A percentile compares a stretch with the other conserved stretches of the same genome.
Conservation (phyloP, 2,329 filamentous ascomycete species). For the Botrytis paeoniae region DNA sequence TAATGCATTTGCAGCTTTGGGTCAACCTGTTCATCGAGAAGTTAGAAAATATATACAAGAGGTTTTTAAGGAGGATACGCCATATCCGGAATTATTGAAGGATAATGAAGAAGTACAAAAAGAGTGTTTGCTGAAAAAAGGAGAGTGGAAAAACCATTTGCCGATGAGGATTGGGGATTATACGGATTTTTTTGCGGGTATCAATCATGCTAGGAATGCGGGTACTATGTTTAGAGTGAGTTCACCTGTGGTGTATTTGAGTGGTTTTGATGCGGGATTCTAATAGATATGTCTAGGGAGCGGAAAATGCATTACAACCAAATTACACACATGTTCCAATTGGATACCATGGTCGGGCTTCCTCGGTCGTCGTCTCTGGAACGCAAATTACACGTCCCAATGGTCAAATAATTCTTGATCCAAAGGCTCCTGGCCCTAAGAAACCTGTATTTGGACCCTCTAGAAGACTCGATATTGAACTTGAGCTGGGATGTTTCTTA, state of each 20-base stretch:
- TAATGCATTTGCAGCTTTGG: slow-evolving; percentile 72
- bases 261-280: not conserved
- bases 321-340: slow-evolving; percentile 82
- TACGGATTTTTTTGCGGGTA: slow-evolving; percentile 80
- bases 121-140: slow-evolving; percentile 56
- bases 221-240: slow-evolving; percentile 25
- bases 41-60: slow-evolving; percentile 68
- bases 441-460: slow-evolving; percentile 61
- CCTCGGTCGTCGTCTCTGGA: slow-evolving; percentile 71
- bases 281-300: slow-evolving; percentile 61
- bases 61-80: slow-evolving; percentile 59
- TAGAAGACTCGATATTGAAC: slow-evolving; percentile 71
- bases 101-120: slow-evolving; percentile 57
- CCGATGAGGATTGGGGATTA: slow-evolving; percentile 81
- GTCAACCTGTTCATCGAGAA: slow-evolving; percentile 63
- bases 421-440: slow-evolving; percentile 58
- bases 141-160: slow-evolving; percentile 62
- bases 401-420: slow-evolving; percentile 69
- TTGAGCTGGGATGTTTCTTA: slow-evolving; percentile 76
- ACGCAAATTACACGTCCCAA: slow-evolving; percentile 70
- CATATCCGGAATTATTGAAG: slow-evolving; percentile 58
- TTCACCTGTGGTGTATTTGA: not conserved
- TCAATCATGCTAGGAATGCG: slow-evolving; percentile 70
- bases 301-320: slow-evolving; percentile 69
- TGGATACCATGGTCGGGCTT: slow-evolving; percentile 76